Evolutionary conservation across 306 rosid species (phyloP), one percentile per base, ranked within the genome.

Genomic region (Acacia acuminata): DNA sequence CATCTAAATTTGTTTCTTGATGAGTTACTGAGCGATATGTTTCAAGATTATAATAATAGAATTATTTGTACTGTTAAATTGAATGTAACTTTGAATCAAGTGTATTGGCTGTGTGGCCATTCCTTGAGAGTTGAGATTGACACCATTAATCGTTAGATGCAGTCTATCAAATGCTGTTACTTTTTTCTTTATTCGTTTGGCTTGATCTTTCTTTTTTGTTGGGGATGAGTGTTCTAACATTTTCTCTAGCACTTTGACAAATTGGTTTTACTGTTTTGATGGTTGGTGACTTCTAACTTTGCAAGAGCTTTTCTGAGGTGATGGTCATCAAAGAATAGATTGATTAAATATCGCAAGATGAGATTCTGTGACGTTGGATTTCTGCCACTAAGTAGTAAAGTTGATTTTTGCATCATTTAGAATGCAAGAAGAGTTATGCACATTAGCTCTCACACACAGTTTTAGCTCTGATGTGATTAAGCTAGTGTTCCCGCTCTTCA

Each of bases 21-120:
- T 43, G 48, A 24, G 30, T 84, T 45, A 20, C 17, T 67, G 32
- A 17, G 7, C n/a, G 20, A 24, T 76, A 76, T 44, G 12, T 38
- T 25, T 81, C 27, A 51, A 48, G 27, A 24, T 55, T 81, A 53
- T 77, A 38, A 65, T 77, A 44, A 56, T 19, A 48, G 10, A 64
- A 58, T 58, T 56, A 80, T 36, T 63, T 55, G 58, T 44, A 44
- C 34, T 84, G 42, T 75, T 76, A 27, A 50, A 30, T 40, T 61
- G 64, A 80, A 22, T 78, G 71, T 77, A 71, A 67, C 81, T 77
- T 82, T 81, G 51, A 86, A 86, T 85, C 66, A 84, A 44, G 75
- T 77, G 74, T 71, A 80, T 55, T 82, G 67, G 72, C 64, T 76
- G 24, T 61, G 2, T n/a, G 69, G 53, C 55, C 13, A 76, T 24